Percentiles rank a stretch among this genome's conserved stretches.
These are phyloP conservation scores for Solanum clarkiae DNA, from an alignment of 257 asterid species.

Conservation along the genomic window DNA sequence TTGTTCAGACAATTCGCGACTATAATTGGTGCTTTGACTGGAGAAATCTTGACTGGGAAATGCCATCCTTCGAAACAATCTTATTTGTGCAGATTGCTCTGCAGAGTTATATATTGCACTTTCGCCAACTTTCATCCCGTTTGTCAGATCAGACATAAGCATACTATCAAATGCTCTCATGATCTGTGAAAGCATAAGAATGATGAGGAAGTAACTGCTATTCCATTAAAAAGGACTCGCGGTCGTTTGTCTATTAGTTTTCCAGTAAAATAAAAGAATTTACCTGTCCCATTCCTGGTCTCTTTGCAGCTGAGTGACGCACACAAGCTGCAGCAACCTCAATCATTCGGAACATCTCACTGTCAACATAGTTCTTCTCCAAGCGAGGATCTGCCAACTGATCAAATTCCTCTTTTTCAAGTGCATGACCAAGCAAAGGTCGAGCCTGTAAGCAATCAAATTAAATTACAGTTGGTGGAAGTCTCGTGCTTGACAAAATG, in stretches of 20 bases:
- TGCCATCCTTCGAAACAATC: constrained; percentile 74
- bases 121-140: constrained; percentile 85
- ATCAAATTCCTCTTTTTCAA: constrained; percentile 47
- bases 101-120: constrained; percentile 64
- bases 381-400: constrained; percentile 69
- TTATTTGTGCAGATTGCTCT: constrained; percentile 72
- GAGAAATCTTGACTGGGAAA: constrained; percentile 65
- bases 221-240: not conserved
- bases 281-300: constrained; percentile 96
- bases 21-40: constrained; percentile 26
- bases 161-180: constrained; percentile 69
- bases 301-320: constrained; percentile 72
- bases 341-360: constrained; percentile 56
- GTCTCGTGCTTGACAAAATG: not conserved
- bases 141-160: constrained; percentile 54
- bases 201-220: not conserved
- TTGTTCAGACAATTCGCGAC: not conserved
- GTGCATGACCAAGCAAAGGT: constrained; percentile 57
- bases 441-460: constrained; percentile 56
- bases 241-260: rapidly evolving
- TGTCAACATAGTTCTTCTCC: constrained; percentile 34
- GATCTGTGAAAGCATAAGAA: constrained; percentile 26
- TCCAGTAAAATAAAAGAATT: not conserved
- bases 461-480: not conserved
- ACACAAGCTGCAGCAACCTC: constrained; percentile 95